These are phyloP conservation scores for Fusarium concolor DNA, from an alignment of 2,329 filamentous ascomycete species.

Conservation along the genomic window DNA sequence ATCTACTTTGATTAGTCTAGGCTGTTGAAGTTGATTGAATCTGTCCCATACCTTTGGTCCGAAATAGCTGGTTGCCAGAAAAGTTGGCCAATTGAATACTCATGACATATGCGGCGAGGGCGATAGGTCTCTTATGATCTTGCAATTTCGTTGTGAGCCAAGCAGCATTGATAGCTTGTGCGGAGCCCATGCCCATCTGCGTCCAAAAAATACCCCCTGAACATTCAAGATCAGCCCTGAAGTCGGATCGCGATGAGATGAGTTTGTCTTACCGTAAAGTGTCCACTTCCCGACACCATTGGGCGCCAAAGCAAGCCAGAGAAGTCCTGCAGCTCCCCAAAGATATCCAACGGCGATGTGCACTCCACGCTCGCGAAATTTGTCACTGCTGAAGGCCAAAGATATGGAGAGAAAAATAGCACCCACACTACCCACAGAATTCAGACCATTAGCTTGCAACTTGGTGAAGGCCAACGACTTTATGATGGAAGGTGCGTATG, in stretches of 20 bases:
- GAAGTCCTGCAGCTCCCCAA: constrained; percentile 43
- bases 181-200: constrained; percentile 50
- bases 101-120: constrained; percentile 49
- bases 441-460: constrained; percentile 47
- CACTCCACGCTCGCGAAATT: constrained; percentile 44
- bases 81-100: constrained; percentile 49
- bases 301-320: constrained; percentile 47
- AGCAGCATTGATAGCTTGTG: constrained; percentile 48
- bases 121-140: constrained; percentile 46
- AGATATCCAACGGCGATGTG: constrained; percentile 47
- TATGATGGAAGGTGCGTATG: constrained; percentile 48
- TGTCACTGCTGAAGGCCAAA: constrained; percentile 47
- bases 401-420: constrained; percentile 44
- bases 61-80: constrained; percentile 48
- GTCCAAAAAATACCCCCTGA: constrained; percentile 50
- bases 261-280: constrained; percentile 46
- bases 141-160: constrained; percentile 48
- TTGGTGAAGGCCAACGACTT: constrained; percentile 45
- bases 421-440: constrained; percentile 46
- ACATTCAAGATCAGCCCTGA: too few relatives aligned
- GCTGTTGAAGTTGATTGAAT: too few relatives aligned
- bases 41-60: constrained; percentile 43
- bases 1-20: constrained; percentile 25
- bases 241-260: too few relatives aligned
- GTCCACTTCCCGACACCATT: constrained; percentile 40